Conservation (phyloP, 2,329 filamentous ascomycete genomes). For the Polychaeton citri region DNA sequence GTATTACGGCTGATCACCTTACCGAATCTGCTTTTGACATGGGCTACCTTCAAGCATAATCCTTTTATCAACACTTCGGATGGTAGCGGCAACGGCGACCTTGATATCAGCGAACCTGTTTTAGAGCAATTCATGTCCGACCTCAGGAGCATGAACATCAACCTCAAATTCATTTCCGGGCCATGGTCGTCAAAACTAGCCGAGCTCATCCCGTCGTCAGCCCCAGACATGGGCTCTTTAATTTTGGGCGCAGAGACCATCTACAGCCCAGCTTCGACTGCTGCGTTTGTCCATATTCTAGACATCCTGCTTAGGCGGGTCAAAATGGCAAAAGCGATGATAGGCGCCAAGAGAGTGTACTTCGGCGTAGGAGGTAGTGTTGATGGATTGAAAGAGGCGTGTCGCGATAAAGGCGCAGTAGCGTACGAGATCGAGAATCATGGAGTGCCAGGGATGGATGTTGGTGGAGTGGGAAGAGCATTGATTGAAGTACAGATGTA, state of each 20-base stretch:
- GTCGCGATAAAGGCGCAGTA: conserved; percentile 28
- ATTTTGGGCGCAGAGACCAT: conserved; percentile 71
- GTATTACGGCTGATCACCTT: conserved; percentile 68
- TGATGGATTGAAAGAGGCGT: conserved; percentile 51
- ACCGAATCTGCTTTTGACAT: conserved; percentile 63
- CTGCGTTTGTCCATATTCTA: conserved; percentile 55
- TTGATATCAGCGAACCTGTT: conserved; percentile 49
- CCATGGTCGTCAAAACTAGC: conserved; percentile 51
- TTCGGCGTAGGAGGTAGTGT: conserved; percentile 76
- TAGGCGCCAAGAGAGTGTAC: conserved; percentile 68
- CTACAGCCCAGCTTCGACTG: conserved; percentile 60
- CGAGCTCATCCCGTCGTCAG: conserved; percentile 35
- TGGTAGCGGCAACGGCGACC: conserved; percentile 33
- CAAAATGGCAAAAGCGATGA: conserved; percentile 45
- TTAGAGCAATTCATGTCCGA: conserved; percentile 44
- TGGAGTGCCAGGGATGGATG: conserved; percentile 27
- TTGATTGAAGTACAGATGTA: conserved; percentile 34
- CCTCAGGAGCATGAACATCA: conserved; percentile 39
- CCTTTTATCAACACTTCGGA: conserved; percentile 1
- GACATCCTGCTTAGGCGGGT: conserved; percentile 43
- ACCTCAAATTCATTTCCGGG: conserved; percentile 57
- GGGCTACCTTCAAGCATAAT: conserved; percentile 25
- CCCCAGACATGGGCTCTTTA: conserved; percentile 31
- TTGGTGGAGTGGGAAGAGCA: conserved; percentile 30
- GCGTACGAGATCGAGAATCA: conserved; percentile 36